A percentile compares a stretch with the other conserved stretches of the same genome.
Conservation (phyloP, 1,139 yeast species). For the Lodderomyces theae region DNA sequence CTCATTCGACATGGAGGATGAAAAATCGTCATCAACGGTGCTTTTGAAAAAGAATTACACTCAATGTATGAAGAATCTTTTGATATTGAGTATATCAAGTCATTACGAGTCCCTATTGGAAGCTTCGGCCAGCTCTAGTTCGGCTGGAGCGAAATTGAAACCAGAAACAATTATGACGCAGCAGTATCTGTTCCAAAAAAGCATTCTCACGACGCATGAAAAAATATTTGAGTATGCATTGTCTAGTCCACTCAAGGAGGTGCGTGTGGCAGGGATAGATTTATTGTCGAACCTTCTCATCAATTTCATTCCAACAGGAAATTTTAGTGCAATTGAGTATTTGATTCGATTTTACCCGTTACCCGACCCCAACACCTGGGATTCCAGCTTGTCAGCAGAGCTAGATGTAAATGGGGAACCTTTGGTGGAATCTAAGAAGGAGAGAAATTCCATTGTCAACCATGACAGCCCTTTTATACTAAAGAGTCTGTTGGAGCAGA, state of each 20-base stretch:
- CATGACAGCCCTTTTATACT: conserved; percentile 30
- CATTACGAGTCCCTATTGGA: conserved; percentile 40
- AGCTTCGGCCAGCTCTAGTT: conserved; percentile 34
- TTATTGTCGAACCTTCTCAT: conserved; percentile 34
- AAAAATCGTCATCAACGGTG: conserved; percentile 21
- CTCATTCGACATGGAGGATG: conserved; percentile 19
- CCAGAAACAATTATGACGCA: conserved; percentile 44
- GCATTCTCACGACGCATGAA: conserved; percentile 30
- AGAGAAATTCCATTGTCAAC: conserved; percentile 20
- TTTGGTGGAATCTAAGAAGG: conserved; percentile 19
- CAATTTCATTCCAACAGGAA: conserved; percentile 41
- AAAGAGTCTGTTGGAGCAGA: conserved; percentile 20
- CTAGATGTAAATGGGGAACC: conserved; percentile 20
- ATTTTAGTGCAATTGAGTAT: conserved; percentile 36
- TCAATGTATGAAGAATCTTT: conserved; percentile 31
- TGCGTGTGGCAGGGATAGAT: conserved; percentile 40
- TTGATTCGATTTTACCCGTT: conserved; percentile 29
- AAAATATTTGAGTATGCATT: conserved; percentile 31
- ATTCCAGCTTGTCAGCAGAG: conserved; percentile 13
- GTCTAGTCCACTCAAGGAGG: conserved; percentile 32
- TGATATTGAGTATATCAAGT: conserved; percentile 33
- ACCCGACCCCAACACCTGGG: conserved; percentile 29
- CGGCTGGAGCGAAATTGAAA: conserved; percentile 41
- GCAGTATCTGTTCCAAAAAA: conserved; percentile 38
- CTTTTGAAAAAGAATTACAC: conserved; percentile 34